Evolutionary conservation across 805 yeast species (phyloP), one percentile per base, ranked within the genome.

Genomic region (Kodamaea kakaduensis): DNA sequence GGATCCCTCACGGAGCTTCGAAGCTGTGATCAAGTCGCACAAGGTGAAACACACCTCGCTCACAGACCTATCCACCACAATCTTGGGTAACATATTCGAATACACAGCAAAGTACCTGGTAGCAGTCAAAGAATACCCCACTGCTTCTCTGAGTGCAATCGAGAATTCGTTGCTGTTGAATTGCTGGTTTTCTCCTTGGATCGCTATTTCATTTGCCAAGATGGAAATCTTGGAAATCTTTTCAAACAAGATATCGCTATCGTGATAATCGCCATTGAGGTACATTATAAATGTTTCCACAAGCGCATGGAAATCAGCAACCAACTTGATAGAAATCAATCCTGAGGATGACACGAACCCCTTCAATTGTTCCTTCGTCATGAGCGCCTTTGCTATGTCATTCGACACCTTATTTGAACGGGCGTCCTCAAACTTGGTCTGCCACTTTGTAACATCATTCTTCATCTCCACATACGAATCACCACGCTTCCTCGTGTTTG

Each of bases 41-140:
- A 81, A 61, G 2, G 81, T 61, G 51, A 79, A 81, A 6, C 81
- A 70, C 22, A 88, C 62, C 50, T 88, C 96, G 28, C 84, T 73
- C 7, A 85, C 61, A 0, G 97, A 81, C 15, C 87, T 74, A 57
- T 86, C 82, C 13, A 88, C 71, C 2, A 87, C 72, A 14, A 82
- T 61, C 35, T 70, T 72, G 0, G 96, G 96, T 37, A 86, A 59
- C 2, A 84, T 50, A n/a, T 71, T 68, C 3, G 73, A 64, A 46
- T 83, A 81, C 8, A 78, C 61, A 1, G 84, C 75, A 55, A 67
- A 83, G 51, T 86, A 85, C 49, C 96, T 71, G 1, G 89, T 75
- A 1, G 87, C 71, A 3, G 95, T 79, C 26, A 90, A 76, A 0
- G 80, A 74, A 57, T 83, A 87, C 12, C 88, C 77, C 16, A 84